Conservation (phyloP, 805 yeast genomes). For the Cyberlindnera nakhonratchasimensis region DNA sequence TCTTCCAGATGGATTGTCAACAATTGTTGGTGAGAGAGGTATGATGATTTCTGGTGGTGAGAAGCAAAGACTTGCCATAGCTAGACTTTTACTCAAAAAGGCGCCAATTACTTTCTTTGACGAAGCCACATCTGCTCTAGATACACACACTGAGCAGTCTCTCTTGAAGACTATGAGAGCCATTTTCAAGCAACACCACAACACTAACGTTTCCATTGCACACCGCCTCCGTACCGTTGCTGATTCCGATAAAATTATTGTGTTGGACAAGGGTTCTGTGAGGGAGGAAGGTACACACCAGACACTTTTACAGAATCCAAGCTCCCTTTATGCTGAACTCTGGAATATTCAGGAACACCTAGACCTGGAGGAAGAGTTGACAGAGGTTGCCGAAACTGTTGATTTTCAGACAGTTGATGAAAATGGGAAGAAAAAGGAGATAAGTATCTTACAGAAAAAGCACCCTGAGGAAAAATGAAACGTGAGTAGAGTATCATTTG, state of each 20-base stretch:
- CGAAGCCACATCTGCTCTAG: constrained; percentile 95
- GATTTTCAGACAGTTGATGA: constrained; percentile 2
- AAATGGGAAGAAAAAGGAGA: constrained; percentile 12
- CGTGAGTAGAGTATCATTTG: too few species aligned
- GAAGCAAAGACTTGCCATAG: constrained; percentile 91
- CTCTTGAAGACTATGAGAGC: constrained; percentile 68
- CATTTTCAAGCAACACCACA: constrained; percentile 53
- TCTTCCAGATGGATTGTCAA: constrained; percentile 79
- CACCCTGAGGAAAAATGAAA: neutral
- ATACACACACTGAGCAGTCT: constrained; percentile 92
- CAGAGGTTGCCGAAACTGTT: constrained; percentile 24
- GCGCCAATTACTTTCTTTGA: constrained; percentile 93
- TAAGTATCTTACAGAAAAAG: constrained; percentile 5
- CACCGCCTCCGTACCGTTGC: constrained; percentile 92
- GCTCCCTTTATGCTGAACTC: constrained; percentile 69
- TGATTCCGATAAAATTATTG: constrained; percentile 91
- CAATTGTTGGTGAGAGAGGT: constrained; percentile 96
- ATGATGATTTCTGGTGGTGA: constrained; percentile 99
- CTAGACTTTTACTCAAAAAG: constrained; percentile 79
- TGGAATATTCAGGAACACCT: constrained; percentile 92
- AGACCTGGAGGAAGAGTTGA: constrained; percentile 43
- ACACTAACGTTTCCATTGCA: constrained; percentile 88
- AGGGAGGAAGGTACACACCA: constrained; percentile 86
- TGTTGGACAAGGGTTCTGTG: constrained; percentile 72
- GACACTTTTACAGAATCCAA: constrained; percentile 47